phyloP scores from a whole-genome alignment of 495 filamentous ascomycete genomes.

The Bathelium albidoporum region DNA sequence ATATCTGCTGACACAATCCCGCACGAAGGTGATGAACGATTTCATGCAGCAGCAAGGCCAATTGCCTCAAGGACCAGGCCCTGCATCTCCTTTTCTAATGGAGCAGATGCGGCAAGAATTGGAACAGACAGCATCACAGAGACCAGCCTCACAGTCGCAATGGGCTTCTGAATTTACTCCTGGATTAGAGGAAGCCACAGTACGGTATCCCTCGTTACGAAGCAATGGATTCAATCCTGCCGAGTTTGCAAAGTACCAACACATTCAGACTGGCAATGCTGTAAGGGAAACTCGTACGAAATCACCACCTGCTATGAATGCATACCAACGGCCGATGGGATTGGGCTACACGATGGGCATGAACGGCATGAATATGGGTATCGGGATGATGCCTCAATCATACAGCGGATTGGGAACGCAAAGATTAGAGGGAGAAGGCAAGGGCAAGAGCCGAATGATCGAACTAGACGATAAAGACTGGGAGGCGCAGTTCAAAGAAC shows the following conservation, averaged over 20 bases:
- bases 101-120: slow-evolving; percentile 58
- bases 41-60: slow-evolving; percentile 69
- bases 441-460: slow-evolving; percentile 83
- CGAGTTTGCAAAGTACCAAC: slow-evolving; percentile 79
- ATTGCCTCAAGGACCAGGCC: slow-evolving; percentile 38
- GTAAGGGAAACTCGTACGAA: slow-evolving; percentile 48
- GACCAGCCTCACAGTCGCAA: slow-evolving; percentile 41
- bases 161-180: slow-evolving; percentile 64
- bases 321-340: slow-evolving; percentile 54
- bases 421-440: slow-evolving; percentile 44
- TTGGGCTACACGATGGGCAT: slow-evolving; percentile 39
- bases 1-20: slow-evolving; percentile 21
- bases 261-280: slow-evolving; percentile 47
- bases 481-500: slow-evolving; percentile 89
- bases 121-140: slow-evolving; percentile 44
- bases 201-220: not conserved
- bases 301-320: slow-evolving; percentile 40
- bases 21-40: slow-evolving; percentile 76
- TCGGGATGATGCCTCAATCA: slow-evolving; percentile 28
- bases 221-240: slow-evolving; percentile 52
- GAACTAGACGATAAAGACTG: slow-evolving; percentile 90
- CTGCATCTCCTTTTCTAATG: slow-evolving; percentile 52
- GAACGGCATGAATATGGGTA: slow-evolving; percentile 27
- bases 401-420: slow-evolving; percentile 36
- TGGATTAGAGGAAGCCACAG: slow-evolving; percentile 50